Base-by-base conservation (phyloP, 208 protist genomes). In the Polymyxa betae region DNA sequence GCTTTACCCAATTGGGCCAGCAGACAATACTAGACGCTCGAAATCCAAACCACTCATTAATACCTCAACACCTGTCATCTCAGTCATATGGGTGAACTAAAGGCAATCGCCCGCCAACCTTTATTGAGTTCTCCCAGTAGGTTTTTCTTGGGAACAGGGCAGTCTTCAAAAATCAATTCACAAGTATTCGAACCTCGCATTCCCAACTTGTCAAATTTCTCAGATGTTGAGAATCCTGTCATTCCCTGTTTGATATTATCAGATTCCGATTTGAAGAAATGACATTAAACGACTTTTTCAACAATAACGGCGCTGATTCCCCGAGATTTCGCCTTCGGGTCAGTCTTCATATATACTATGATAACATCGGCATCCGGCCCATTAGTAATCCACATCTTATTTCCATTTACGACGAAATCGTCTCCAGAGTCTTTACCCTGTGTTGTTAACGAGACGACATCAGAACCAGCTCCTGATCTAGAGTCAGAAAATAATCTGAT, bases 321-420 rank as follows among this genome's bases (percentile, higher is more conserved):
- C 43, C 94, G 92, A 0, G 45, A 77, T 49, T 32, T 38, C 0
- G 77, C 44, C 16, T 91, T 93, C 41, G 94, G 93, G 32, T 97
- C 93, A 38, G 97, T 98, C 93, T 98, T 98, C 0, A 97, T 97
- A 93, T 99, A 99, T 45, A 98, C 95, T 66, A 99, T 94, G 35
- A 96, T 95, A 52, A 98, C 94, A 92, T 98, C 97, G 5, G 97
- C 98, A 88, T 91, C 91, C 1, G 90, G 91, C 12, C 89, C 98
- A 92, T 99, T 99, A 0, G 98, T 99, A 88, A 98, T 98, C 97
- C 97, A 98, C 88, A 98, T 97, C 94, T 99, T 99, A 88, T 94
- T 97, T 41, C 98, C 97, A 91, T 98, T 98, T 16, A 98, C 90
- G 45, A 93, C 54, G 89, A 52, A 89, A 38, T 5, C 5, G 35